Percentiles rank a stretch among this genome's conserved stretches.
phyloP scores from a whole-genome alignment of 371 early-diverging fungal genomes.

The Mucor saturninus region DNA sequence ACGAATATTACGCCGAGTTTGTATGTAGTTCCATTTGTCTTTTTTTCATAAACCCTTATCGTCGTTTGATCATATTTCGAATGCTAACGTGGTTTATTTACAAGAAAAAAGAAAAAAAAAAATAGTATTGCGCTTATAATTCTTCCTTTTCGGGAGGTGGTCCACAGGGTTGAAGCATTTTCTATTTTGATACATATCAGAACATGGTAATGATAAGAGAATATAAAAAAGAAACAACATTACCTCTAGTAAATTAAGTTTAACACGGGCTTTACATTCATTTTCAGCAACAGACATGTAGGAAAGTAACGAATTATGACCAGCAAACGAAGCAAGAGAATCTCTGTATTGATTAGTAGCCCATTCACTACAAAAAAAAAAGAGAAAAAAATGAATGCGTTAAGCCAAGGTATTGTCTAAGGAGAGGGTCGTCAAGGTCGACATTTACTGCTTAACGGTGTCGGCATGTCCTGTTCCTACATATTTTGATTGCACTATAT shows the following conservation, averaged over 20 bases:
- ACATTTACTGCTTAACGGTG: slow-evolving; percentile 79
- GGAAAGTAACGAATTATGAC: slow-evolving; percentile 74
- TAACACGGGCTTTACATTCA: slow-evolving; percentile 78
- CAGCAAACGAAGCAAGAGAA: slow-evolving; percentile 78
- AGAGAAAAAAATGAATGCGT: background rate
- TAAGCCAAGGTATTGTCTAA: too few relatives aligned
- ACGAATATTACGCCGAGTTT: too few relatives aligned
- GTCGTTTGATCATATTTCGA: too few relatives aligned
- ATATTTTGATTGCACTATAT: slow-evolving; percentile 82
- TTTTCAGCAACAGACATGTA: slow-evolving; percentile 88
- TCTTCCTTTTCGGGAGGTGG: slow-evolving; percentile 67
- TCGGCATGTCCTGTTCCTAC: slow-evolving; percentile 95
- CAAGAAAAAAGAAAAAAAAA: background rate
- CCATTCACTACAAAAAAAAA: slow-evolving; percentile 73
- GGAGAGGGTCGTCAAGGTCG: too few relatives aligned
- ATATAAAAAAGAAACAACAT: background rate
- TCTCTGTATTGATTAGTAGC: slow-evolving; percentile 85
- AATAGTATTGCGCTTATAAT: slow-evolving; percentile 20
- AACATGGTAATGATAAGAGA: background rate
- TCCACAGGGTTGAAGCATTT: slow-evolving; percentile 83
- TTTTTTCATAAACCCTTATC: too few relatives aligned
- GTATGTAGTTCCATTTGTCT: too few relatives aligned
- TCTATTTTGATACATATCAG: slow-evolving; percentile 42
- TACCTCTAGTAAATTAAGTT: slow-evolving; percentile 77
- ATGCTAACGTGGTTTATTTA: background rate